phyloP scores from a whole-genome alignment of 352 stramenopile species.

The Phytophthora melonis region DNA sequence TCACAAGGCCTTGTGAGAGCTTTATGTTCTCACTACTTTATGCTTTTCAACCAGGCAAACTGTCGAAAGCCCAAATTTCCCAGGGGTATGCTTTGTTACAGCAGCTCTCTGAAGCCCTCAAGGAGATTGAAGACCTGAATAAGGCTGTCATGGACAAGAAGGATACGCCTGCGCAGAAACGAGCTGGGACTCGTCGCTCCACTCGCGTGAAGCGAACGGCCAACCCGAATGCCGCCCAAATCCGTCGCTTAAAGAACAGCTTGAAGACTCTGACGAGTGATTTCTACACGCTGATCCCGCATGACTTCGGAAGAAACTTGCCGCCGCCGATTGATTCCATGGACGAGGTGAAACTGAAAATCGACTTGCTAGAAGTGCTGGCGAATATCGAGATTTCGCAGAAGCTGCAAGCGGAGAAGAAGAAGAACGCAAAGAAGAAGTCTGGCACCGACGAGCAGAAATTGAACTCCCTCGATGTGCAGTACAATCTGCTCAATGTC shows the following conservation, averaged over 20 bases:
- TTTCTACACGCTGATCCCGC: constrained; percentile 80
- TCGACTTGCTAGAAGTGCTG: constrained; percentile 74
- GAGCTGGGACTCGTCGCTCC: constrained; percentile 31
- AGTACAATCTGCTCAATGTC: constrained; percentile 68
- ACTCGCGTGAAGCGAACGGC: constrained; percentile 35
- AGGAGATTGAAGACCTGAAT: constrained; percentile 53
- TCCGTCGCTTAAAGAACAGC: constrained; percentile 54
- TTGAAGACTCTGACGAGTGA: constrained; percentile 69
- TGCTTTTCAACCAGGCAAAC: constrained; percentile 29
- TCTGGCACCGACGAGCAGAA: constrained; percentile 5
- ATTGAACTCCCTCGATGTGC: constrained; percentile 64
- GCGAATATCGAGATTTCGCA: constrained; percentile 75
- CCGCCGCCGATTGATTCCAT: constrained; percentile 69
- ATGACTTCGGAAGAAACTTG: constrained; percentile 68
- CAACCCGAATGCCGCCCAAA: constrained; percentile 39
- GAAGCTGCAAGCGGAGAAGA: constrained; percentile 61
- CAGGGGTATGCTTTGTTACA: constrained; percentile 68
- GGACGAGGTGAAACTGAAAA: constrained; percentile 72
- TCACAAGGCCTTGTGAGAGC: background rate
- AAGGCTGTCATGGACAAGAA: constrained; percentile 24
- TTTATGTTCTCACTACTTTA: background rate
- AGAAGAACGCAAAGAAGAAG: constrained; percentile 46
- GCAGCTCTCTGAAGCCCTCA: constrained; percentile 53
- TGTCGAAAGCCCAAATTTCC: constrained; percentile 73
- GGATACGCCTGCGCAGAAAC: constrained; percentile 7